Evolutionary conservation across 352 stramenopile species (phyloP), one percentile per base, ranked within the genome.

Genomic region (Pythium oligandrum): DNA sequence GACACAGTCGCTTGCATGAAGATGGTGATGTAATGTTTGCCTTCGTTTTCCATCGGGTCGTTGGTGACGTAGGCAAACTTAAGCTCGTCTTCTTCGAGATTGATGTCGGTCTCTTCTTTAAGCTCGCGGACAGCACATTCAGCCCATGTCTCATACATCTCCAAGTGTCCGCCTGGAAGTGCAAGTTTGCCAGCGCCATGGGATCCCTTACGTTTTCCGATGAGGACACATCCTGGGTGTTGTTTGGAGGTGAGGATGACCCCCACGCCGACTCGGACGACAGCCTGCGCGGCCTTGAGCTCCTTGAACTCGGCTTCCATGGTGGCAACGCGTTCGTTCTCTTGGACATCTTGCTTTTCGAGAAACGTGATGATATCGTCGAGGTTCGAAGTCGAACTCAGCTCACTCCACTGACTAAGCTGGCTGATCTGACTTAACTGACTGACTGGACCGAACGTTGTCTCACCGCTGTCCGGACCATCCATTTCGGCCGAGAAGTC

Each of bases 11-110:
- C 79, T 46, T 90, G 77, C 75, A 90, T 88, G 48, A 92, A 79
- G 57, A 93, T 87, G 42, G 83, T 93, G 51, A 91, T 89, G 68
- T 91, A 93, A 63, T 93, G 83, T 54, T 90, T 92, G 46, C 60
- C 72, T 55, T 91, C 77, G 51, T 88, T 69, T 55, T 86, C 66
- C 80, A 91, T 93, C 5, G 71, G 71, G 60, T 93, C 83, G 62
- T 93, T 93, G 7, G 83, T 93, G 46, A 88, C 78, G 44, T 83
- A 86, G 12, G 77, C 71, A 51, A 93, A 87, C 48, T 51, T 71
- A 36, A 68, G 38, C 32, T 66, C 40, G 1, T 3, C 61, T 39
- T 59, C 57, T 9, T 68, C 63, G 40, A 93, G 48, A 46, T 90
- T 73, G 33, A 93, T 51, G 55, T 90, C 76, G 17, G 81, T 90